phyloP scores from a whole-genome alignment of 441 rosid genomes.

The Euphorbia schlechtendalii region DNA sequence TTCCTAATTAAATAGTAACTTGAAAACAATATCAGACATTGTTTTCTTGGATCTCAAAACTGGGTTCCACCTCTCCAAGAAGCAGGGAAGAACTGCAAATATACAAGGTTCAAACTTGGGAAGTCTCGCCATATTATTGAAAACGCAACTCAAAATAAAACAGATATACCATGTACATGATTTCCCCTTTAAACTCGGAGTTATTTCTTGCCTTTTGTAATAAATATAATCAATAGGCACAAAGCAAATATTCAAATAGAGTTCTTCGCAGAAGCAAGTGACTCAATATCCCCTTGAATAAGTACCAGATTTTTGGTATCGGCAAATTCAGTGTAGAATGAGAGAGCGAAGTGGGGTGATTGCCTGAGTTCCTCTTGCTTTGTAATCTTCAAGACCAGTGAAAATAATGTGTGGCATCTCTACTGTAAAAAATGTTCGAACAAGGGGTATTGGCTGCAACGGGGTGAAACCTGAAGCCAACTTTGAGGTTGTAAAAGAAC shows the following conservation, averaged over 20 bases:
- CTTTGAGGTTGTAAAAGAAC: slow-evolving; percentile 51
- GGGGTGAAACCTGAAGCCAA: slow-evolving; percentile 81
- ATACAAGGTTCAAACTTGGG: too few species aligned
- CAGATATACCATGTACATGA: too few species aligned
- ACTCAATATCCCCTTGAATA: slow-evolving; percentile 60
- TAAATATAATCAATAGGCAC: background rate
- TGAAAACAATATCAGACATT: too few species aligned
- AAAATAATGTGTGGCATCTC: slow-evolving; percentile 80
- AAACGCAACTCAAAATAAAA: too few species aligned
- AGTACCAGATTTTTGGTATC: slow-evolving; percentile 77
- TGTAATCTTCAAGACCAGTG: slow-evolving; percentile 96
- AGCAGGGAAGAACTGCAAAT: too few species aligned
- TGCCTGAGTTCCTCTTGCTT: slow-evolving; percentile 89
- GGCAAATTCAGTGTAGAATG: slow-evolving; percentile 67
- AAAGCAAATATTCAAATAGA: background rate
- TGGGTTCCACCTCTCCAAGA: too few species aligned
- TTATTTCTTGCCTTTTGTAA: background rate
- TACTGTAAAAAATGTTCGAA: slow-evolving; percentile 42
- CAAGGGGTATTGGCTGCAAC: slow-evolving; percentile 69
- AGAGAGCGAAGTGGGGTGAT: slow-evolving; percentile 59
- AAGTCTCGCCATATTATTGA: too few species aligned
- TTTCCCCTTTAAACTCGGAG: background rate
- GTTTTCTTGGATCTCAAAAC: too few species aligned
- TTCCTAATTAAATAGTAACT: too few species aligned
- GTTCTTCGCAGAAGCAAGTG: background rate